A percentile compares a stretch with the other conserved stretches of the same genome.
These are phyloP conservation scores for Fusarium paranaense DNA, from an alignment of 2,329 filamentous ascomycete genomes.

Conservation along the genomic window DNA sequence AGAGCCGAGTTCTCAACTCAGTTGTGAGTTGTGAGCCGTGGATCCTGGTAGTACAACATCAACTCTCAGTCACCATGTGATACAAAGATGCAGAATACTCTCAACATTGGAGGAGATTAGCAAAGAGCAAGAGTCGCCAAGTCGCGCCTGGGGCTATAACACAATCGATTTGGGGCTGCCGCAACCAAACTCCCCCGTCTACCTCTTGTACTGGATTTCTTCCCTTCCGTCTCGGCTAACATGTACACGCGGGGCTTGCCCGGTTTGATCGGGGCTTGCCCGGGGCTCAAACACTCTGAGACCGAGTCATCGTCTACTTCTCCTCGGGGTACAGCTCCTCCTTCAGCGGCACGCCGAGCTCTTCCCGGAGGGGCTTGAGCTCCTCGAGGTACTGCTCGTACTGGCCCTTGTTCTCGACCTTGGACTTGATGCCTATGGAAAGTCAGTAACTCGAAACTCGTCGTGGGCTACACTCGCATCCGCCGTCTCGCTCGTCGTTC, in stretches of 20 bases:
- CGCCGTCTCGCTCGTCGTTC: background rate
- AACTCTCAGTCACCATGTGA: background rate
- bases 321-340: constrained; percentile 88
- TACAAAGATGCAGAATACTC: constrained; percentile 31
- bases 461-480: background rate
- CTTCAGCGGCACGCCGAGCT: constrained; percentile 91
- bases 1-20: background rate
- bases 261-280: constrained; percentile 20
- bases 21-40: background rate
- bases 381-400: constrained; percentile 97
- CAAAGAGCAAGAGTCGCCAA: constrained; percentile 38
- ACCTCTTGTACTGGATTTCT: constrained; percentile 44
- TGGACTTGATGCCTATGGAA: constrained; percentile 89
- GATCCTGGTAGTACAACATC: background rate
- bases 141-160: constrained; percentile 45
- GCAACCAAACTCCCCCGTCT: constrained; percentile 47
- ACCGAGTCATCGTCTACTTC: constrained; percentile 52
- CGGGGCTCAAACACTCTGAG: constrained; percentile 34
- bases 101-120: constrained; percentile 39
- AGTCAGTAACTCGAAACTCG: constrained; percentile 30
- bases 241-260: constrained; percentile 50
- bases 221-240: constrained; percentile 47
- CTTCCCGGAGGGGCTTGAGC: constrained; percentile 91
- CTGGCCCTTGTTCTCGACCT: constrained; percentile 98
- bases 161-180: constrained; percentile 49